phyloP scores from a whole-genome alignment of 2,329 filamentous ascomycete species.

The Stachybotrys echinatus region DNA sequence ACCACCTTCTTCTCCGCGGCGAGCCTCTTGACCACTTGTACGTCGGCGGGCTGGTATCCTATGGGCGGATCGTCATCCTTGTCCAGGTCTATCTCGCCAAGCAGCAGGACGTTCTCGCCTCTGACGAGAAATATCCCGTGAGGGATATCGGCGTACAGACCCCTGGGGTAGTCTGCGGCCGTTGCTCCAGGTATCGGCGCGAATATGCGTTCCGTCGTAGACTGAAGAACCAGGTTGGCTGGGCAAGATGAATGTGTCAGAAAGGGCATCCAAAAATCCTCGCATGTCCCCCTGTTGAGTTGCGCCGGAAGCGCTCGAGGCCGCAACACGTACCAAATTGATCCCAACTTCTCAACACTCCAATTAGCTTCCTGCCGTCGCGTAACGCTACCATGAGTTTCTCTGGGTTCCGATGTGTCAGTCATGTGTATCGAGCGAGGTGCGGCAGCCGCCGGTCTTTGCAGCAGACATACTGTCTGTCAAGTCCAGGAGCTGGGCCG shows the following conservation, averaged over 20 bases:
- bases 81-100: conserved; percentile 96
- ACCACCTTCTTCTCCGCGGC: conserved; percentile 65
- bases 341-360: conserved; percentile 92
- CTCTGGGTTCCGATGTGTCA: conserved; percentile 52
- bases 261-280: too few species aligned
- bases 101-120: conserved; percentile 92
- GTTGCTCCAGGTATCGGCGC: conserved; percentile 43
- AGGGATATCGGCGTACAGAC: conserved; percentile 75
- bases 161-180: conserved; percentile 27
- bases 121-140: conserved; percentile 87
- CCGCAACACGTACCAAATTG: conserved; percentile 73
- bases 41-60: conserved; percentile 60
- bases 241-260: conserved; percentile 3
- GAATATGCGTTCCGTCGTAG: conserved; percentile 86
- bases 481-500: conserved; percentile 88
- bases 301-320: neutral
- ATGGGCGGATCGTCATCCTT: conserved; percentile 85
- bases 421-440: neutral
- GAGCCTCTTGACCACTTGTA: conserved; percentile 64
- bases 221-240: conserved; percentile 95
- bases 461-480: conserved; percentile 75
- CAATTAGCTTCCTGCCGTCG: conserved; percentile 90
- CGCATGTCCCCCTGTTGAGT: neutral
- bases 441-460: neutral
- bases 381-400: conserved; percentile 89